These are phyloP conservation scores for Ophiostoma pallidulum DNA, from an alignment of 2,329 filamentous ascomycete species.

Conservation along the genomic window DNA sequence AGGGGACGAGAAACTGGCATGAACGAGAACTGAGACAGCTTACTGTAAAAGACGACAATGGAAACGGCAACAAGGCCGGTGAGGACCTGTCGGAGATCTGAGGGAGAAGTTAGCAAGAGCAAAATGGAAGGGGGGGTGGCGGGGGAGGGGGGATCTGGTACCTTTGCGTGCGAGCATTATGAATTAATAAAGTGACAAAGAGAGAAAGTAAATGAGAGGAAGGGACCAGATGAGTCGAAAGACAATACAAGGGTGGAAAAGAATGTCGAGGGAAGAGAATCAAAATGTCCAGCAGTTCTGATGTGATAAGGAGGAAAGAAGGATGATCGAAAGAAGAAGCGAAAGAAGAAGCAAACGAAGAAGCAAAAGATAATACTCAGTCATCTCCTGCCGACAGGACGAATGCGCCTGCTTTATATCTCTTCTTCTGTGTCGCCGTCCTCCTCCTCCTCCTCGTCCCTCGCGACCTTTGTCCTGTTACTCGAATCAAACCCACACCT, in stretches of 20 bases:
- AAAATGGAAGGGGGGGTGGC: not conserved
- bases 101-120: not conserved
- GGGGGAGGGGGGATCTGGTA: not conserved
- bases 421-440: not conserved
- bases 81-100: constrained; percentile 4
- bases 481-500: no score
- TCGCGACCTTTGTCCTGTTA: no score
- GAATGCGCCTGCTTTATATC: not conserved
- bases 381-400: no score
- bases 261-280: not conserved
- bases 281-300: constrained; percentile 10
- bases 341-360: not conserved
- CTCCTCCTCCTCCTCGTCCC: not conserved
- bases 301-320: no score
- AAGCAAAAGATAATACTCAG: not conserved
- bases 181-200: not conserved
- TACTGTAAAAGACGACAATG: constrained; percentile 10
- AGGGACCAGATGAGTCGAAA: no score
- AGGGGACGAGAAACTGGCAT: not conserved
- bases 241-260: not conserved
- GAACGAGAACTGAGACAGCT: not conserved
- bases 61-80: constrained; percentile 6
- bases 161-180: constrained; percentile 6
- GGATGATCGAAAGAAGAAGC: not conserved
- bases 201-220: not conserved